Conservation (phyloP, 192 early-diverging fungal genomes). For the Coemansia sp. region DNA sequence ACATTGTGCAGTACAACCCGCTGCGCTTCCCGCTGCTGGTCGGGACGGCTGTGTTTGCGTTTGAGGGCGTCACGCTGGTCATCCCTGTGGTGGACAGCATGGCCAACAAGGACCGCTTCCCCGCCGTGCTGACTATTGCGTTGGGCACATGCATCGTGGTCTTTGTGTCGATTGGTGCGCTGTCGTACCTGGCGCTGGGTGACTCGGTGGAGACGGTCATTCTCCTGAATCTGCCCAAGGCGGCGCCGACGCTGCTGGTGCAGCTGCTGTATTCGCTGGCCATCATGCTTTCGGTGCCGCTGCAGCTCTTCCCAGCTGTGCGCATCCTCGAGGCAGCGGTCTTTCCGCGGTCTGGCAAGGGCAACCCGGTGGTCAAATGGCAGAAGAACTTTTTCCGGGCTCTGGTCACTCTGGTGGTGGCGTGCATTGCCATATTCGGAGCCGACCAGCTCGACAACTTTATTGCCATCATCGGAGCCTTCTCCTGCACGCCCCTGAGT, state of each 20-base stretch:
- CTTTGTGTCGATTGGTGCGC: slow-evolving; percentile 73
- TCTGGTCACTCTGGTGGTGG: slow-evolving; percentile 61
- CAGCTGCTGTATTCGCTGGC: slow-evolving; percentile 91
- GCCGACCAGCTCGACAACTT: slow-evolving; percentile 79
- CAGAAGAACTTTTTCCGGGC: slow-evolving; percentile 80
- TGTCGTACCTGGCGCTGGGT: slow-evolving; percentile 86
- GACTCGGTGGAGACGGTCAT: slow-evolving; percentile 81
- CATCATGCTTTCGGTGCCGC: slow-evolving; percentile 88
- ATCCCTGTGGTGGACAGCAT: slow-evolving; percentile 73
- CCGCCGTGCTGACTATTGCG: slow-evolving; percentile 66
- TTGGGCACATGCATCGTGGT: slow-evolving; percentile 75
- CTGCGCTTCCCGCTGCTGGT: slow-evolving; percentile 81
- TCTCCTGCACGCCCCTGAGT: slow-evolving; percentile 69
- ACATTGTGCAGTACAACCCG: slow-evolving; percentile 72
- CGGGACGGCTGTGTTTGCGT: slow-evolving; percentile 91
- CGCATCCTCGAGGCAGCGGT: slow-evolving; percentile 84
- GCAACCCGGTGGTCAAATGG: slow-evolving; percentile 74
- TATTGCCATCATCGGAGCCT: slow-evolving; percentile 79
- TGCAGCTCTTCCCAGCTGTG: slow-evolving; percentile 89
- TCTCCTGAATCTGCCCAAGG: slow-evolving; percentile 77
- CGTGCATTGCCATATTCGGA: slow-evolving; percentile 72
- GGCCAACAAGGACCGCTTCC: slow-evolving; percentile 83
- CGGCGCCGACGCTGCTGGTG: slow-evolving; percentile 58
- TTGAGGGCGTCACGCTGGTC: slow-evolving; percentile 83
- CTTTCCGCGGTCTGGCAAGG: slow-evolving; percentile 80